Base-by-base conservation (phyloP, 108 stramenopile species). In the Cafeteria roenbergensis region DNA sequence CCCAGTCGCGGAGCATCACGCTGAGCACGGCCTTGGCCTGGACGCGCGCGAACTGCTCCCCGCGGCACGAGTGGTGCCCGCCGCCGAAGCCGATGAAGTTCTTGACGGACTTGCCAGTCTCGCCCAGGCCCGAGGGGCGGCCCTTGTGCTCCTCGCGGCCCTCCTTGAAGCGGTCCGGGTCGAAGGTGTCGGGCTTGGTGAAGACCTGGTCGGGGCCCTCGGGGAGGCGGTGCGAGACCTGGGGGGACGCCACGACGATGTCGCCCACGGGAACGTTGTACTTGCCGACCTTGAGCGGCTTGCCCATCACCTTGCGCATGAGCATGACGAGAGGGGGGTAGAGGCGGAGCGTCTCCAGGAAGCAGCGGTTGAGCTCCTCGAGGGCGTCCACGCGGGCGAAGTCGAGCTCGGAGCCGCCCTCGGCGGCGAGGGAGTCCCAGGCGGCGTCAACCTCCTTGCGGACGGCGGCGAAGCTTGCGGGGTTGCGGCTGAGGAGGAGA, bases 21-120 rank as follows among this genome's bases (percentile, higher is more conserved):
- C 89, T 87, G 51, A 99, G 34, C 76, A 99, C 88, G n/a, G 93
- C 95, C 84, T 95, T 95, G 59, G 96, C 93, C 83, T 99, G 97
- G 34, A 96, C 66, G 70, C 83, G 91, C n/a, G 85, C 97, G 81
- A 99, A 99, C 71, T 89, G 86, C 80, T 96, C 93, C 56, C 97
- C 97, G 89, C 95, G 93, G 76, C 97, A 99, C 59, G 88, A 84
- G 80, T 99, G 97, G 86, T 93, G 85, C 27, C 97, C 97, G 48
- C 90, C 93, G 57, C 97, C 97, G 71, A 99, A 99, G 31, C 92
- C 94, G 64, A 96, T 67, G 75, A 86, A 99, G 21, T 22, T 21
- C 48, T 42, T 42, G 48, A 63, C 2, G 29, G 2, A 32, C 59
- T 61, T 61, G 36, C 20, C 20, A n/a, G n/a, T n/a, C n/a, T n/a